These are phyloP conservation scores for Metarhizium sp. DNA, from an alignment of 2,329 filamentous ascomycete genomes.

Conservation along the genomic window DNA sequence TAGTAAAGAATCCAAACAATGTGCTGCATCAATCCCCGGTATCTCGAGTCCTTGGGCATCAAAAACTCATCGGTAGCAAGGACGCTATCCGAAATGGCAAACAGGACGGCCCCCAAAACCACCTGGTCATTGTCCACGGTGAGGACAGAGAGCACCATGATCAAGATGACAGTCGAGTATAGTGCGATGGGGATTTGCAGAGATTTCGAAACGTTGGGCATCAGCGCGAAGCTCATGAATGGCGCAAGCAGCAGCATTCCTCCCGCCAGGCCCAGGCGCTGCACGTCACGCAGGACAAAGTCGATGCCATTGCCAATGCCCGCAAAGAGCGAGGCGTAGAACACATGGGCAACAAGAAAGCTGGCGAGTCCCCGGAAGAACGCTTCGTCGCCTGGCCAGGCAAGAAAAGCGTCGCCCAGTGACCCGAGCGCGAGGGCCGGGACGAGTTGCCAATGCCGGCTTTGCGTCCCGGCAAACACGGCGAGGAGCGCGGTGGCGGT, in stretches of 20 bases:
- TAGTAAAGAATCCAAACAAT: constrained; percentile 27
- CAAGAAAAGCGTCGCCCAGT: constrained; percentile 26
- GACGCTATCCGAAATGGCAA: constrained; percentile 23
- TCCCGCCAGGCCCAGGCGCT: constrained; percentile 9
- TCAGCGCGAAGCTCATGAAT: constrained; percentile 16
- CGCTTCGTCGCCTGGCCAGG: constrained; percentile 21
- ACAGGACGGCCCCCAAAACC: constrained; percentile 20
- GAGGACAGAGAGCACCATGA: constrained; percentile 22
- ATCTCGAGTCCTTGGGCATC: constrained; percentile 12
- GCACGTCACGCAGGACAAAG: constrained; percentile 6
- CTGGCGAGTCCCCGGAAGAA: constrained; percentile 23
- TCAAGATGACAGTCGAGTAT: constrained; percentile 21
- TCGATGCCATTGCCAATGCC: constrained; percentile 6
- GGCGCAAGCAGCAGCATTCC: constrained; percentile 15
- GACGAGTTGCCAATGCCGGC: constrained; percentile 13
- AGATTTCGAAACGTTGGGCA: constrained; percentile 14
- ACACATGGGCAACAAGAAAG: constrained; percentile 24
- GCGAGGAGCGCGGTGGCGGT: constrained; percentile 21
- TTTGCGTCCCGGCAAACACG: constrained; percentile 8
- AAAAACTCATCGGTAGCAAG: constrained; percentile 24
- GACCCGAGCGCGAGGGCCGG: constrained; percentile 21
- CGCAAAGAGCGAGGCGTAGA: constrained; percentile 22
- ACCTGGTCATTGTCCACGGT: constrained; percentile 15
- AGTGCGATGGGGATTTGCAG: constrained; percentile 20
- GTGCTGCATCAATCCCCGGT: constrained; percentile 21